phyloP scores from a whole-genome alignment of 306 rosid species.

The Quercus wislizeni region DNA sequence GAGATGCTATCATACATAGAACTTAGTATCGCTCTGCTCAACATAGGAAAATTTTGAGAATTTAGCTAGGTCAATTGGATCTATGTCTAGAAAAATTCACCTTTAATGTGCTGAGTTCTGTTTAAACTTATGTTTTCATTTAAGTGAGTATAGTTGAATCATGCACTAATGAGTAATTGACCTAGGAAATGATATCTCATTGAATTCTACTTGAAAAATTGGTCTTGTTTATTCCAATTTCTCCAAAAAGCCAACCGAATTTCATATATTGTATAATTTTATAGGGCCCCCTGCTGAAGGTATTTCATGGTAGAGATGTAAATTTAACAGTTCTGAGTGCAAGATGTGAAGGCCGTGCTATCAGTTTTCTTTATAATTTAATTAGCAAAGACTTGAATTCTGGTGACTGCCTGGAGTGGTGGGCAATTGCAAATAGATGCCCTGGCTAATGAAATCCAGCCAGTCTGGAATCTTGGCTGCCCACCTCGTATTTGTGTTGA shows the following conservation, averaged over 20 bases:
- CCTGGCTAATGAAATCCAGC: conserved; percentile 93
- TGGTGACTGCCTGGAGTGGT: conserved; percentile 95
- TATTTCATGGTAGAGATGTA: conserved; percentile 53
- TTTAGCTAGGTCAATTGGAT: neutral
- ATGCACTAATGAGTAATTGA: neutral
- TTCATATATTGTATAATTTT: conserved; percentile 22
- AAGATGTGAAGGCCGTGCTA: conserved; percentile 84
- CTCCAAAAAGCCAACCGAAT: conserved; percentile 4
- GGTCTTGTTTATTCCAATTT: conserved; percentile 11
- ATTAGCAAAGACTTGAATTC: conserved; percentile 75
- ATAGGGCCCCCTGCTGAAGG: conserved; percentile 84
- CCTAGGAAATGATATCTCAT: neutral
- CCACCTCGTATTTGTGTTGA: conserved; percentile 83
- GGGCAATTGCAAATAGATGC: conserved; percentile 95
- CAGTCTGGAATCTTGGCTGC: conserved; percentile 71
- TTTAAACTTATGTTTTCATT: neutral
- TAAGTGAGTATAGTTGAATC: neutral
- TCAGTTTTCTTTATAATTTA: conserved; percentile 68
- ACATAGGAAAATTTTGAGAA: neutral
- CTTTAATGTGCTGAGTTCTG: neutral
- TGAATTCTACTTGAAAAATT: neutral
- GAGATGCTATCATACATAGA: neutral
- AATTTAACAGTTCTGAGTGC: conserved; percentile 55
- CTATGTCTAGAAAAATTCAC: neutral
- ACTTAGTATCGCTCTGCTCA: neutral